Evolutionary conservation across 441 rosid genomes (phyloP).

Genomic region (Macaranga tanarius): DNA sequence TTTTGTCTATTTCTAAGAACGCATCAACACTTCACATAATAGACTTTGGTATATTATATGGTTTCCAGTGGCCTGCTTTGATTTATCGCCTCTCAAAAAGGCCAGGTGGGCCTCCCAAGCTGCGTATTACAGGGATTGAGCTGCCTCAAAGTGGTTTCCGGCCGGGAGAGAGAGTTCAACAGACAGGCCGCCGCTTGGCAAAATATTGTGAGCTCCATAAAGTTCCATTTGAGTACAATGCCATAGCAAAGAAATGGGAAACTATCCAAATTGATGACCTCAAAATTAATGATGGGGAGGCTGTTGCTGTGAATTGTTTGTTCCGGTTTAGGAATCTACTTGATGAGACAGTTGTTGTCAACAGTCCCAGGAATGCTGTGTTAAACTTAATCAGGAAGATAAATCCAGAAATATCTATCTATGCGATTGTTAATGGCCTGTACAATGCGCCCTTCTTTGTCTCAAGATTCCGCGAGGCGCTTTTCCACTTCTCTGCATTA

Average conservation of each 20-base stretch:
- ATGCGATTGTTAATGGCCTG: slow-evolving; percentile 47
- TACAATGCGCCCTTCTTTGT: slow-evolving; percentile 51
- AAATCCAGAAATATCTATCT: slow-evolving; percentile 61
- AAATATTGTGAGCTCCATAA: slow-evolving; percentile 51
- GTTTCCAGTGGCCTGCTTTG: slow-evolving; percentile 67
- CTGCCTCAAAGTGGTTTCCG: slow-evolving; percentile 59
- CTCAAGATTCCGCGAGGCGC: slow-evolving; percentile 52
- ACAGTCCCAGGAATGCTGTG: slow-evolving; percentile 65
- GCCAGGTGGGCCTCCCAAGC: slow-evolving; percentile 55
- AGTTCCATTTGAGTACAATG: slow-evolving; percentile 61
- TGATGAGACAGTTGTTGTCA: slow-evolving; percentile 69
- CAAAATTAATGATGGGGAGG: slow-evolving; percentile 51
- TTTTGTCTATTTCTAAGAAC: slow-evolving; percentile 32
- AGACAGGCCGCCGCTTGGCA: slow-evolving; percentile 56
- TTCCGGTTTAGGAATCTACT: slow-evolving; percentile 63
- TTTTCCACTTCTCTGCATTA: slow-evolving; percentile 52
- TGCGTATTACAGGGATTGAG: slow-evolving; percentile 69
- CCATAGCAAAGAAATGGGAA: slow-evolving; percentile 67
- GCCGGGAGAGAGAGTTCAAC: slow-evolving; percentile 59
- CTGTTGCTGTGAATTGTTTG: slow-evolving; percentile 69
- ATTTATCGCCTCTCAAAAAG: slow-evolving; percentile 46
- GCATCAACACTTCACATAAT: slow-evolving; percentile 51
- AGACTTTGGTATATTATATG: slow-evolving; percentile 75
- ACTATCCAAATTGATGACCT: slow-evolving; percentile 65
- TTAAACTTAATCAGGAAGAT: slow-evolving; percentile 57